Conservation (phyloP, 208 protist species). For the Trypanosoma melophagium region DNA sequence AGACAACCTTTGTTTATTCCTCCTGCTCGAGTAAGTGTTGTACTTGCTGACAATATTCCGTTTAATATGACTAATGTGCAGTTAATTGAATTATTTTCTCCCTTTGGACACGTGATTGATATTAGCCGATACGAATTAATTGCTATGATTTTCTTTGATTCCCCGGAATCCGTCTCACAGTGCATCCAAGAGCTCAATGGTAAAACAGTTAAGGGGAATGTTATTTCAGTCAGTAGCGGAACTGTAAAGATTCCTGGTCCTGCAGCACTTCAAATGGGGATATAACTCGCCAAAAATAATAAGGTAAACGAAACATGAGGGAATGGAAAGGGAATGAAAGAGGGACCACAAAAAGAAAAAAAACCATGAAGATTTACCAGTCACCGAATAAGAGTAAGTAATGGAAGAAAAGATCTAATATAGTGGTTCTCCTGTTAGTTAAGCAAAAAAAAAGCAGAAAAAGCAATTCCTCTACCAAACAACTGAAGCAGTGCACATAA, state of each 20-base stretch:
- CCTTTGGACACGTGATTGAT: constrained; percentile 76
- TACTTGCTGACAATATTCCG: constrained; percentile 79
- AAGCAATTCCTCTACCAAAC: background rate
- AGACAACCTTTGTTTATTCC: constrained; percentile 33
- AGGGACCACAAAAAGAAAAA: background rate
- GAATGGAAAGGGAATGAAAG: background rate
- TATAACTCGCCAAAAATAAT: constrained; percentile 32
- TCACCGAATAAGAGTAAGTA: background rate
- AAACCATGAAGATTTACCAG: background rate
- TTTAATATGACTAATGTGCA: constrained; percentile 81
- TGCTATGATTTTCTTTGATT: constrained; percentile 75
- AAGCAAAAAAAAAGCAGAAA: background rate
- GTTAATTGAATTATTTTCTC: constrained; percentile 71
- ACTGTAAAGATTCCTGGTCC: constrained; percentile 71
- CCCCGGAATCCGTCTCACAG: constrained; percentile 72
- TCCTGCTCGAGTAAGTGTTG: constrained; percentile 58
- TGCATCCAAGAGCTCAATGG: constrained; percentile 86
- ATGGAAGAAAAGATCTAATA: too few relatives aligned
- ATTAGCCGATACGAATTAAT: constrained; percentile 77
- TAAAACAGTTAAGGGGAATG: constrained; percentile 56
- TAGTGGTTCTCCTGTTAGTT: background rate
- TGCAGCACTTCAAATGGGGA: constrained; percentile 50
- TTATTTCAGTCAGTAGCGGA: constrained; percentile 84
- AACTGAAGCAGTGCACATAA: background rate
- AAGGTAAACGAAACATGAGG: background rate